Evolutionary conservation across 106 monocot species (phyloP).

Genomic region (Acorus calamus): DNA sequence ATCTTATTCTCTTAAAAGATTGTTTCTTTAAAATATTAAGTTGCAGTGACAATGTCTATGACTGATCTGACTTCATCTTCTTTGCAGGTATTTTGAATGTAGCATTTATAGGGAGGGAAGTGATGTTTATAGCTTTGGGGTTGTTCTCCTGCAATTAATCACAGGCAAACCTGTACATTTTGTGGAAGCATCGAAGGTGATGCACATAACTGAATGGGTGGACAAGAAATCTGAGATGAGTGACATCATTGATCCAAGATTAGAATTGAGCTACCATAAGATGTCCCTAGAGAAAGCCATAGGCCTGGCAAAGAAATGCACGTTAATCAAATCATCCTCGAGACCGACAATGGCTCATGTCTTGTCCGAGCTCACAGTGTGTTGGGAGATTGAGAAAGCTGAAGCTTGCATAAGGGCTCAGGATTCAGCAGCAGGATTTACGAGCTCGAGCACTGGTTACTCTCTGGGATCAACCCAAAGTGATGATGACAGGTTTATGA

Average conservation of each 20-base stretch:
- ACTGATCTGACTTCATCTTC: background rate
- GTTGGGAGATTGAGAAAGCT: conserved; percentile 5
- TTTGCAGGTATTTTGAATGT: conserved; percentile 14
- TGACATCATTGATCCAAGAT: conserved; percentile 15
- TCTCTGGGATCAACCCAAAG: no score
- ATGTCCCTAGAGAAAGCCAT: conserved; percentile 15
- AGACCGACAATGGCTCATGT: conserved; percentile 43
- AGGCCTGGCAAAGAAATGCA: conserved; percentile 24
- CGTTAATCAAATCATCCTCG: background rate
- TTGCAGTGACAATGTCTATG: background rate
- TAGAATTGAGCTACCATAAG: conserved; percentile 8
- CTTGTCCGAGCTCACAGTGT: conserved; percentile 16
- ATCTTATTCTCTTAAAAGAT: background rate
- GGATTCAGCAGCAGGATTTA: no score
- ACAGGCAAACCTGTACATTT: background rate
- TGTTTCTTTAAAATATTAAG: background rate
- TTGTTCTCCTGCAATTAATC: conserved; percentile 24
- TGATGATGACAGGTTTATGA: no score
- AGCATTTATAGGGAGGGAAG: conserved; percentile 18
- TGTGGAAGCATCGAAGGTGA: conserved; percentile 2
- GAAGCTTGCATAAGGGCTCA: background rate
- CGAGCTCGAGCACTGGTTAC: no score
- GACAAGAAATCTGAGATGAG: conserved; percentile 1
- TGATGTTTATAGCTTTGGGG: conserved; percentile 43
- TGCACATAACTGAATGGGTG: conserved; percentile 13